phyloP scores from a whole-genome alignment of 1,139 yeast genomes.

The Yamadazyma buinensis region DNA sequence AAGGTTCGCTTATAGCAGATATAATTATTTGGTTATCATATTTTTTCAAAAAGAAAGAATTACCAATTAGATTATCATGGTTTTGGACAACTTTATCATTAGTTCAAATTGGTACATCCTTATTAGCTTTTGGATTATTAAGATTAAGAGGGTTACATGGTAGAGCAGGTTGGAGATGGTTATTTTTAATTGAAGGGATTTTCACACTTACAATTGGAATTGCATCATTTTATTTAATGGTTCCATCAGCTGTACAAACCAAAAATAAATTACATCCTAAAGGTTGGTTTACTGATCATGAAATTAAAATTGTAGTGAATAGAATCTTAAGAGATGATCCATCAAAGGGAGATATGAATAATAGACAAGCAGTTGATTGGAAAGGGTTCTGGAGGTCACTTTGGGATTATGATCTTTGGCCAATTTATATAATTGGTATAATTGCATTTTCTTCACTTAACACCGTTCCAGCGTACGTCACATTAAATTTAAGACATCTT shows the following conservation, averaged over 20 bases:
- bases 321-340: slow-evolving; percentile 67
- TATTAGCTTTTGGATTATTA: slow-evolving; percentile 30
- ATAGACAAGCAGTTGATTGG: slow-evolving; percentile 50
- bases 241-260: slow-evolving; percentile 57
- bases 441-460: slow-evolving; percentile 39
- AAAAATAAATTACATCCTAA: slow-evolving; percentile 45
- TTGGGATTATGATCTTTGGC: slow-evolving; percentile 56
- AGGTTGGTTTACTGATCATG: slow-evolving; percentile 64
- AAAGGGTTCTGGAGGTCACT: slow-evolving; percentile 38
- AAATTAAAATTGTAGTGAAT: slow-evolving; percentile 60
- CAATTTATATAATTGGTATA: slow-evolving; percentile 51
- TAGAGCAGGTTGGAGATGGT: slow-evolving; percentile 58
- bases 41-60: slow-evolving; percentile 23
- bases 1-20: slow-evolving; percentile 31
- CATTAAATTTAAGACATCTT: slow-evolving; percentile 46
- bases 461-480: slow-evolving; percentile 47
- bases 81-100: slow-evolving; percentile 27
- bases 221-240: slow-evolving; percentile 52
- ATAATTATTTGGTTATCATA: slow-evolving; percentile 30
- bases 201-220: slow-evolving; percentile 56
- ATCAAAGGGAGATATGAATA: slow-evolving; percentile 64
- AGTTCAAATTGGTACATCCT: slow-evolving; percentile 20
- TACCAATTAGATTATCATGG: slow-evolving; percentile 24
- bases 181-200: slow-evolving; percentile 62
- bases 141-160: slow-evolving; percentile 25